A percentile compares a stretch with the other conserved stretches of the same genome.
Evolutionary conservation across 305 asterid species (phyloP).

Genomic region (Striga hermonthica): DNA sequence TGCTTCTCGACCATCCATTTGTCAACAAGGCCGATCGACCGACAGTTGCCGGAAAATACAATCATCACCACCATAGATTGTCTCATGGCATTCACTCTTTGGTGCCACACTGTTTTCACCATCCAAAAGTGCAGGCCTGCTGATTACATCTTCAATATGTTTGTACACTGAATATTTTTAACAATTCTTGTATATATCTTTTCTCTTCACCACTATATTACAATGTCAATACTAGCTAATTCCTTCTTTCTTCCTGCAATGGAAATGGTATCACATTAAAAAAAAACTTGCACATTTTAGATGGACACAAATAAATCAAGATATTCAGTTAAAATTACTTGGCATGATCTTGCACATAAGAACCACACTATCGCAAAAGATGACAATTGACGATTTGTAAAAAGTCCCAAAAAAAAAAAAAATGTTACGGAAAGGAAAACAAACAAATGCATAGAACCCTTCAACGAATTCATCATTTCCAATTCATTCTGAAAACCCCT

Average conservation of each 20-base stretch:
- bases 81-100: not conserved
- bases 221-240: too few relatives aligned
- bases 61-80: not conserved
- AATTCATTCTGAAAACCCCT: too few relatives aligned
- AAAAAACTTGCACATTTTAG: too few relatives aligned
- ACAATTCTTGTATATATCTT: too few relatives aligned
- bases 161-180: too few relatives aligned
- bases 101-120: constrained; percentile 24
- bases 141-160: not conserved
- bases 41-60: not conserved
- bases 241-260: too few relatives aligned
- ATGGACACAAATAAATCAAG: too few relatives aligned
- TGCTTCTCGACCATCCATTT: constrained; percentile 7
- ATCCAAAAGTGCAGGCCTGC: constrained; percentile 7
- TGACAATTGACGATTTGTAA: not conserved
- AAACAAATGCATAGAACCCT: not conserved
- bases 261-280: too few relatives aligned
- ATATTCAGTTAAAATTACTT: not conserved
- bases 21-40: not conserved
- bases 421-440: too few relatives aligned
- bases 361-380: not conserved
- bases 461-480: too few relatives aligned
- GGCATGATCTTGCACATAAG: not conserved
- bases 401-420: too few relatives aligned
- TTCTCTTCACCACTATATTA: too few relatives aligned